These are phyloP conservation scores for Vaccinium corymbosum DNA, from an alignment of 148 eudicot genomes.

Conservation along the genomic window DNA sequence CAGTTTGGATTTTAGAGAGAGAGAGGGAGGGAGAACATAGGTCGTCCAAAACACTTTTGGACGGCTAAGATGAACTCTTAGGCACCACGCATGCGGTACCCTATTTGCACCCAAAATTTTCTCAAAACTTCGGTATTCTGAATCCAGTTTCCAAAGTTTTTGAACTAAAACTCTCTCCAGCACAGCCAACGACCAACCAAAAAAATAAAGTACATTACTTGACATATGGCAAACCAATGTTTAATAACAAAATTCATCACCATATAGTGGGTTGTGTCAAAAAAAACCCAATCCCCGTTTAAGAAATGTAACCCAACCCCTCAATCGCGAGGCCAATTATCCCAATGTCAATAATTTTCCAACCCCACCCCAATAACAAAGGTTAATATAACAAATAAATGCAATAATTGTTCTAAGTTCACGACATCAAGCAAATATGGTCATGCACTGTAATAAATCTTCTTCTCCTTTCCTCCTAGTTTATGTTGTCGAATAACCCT, in stretches of 20 bases:
- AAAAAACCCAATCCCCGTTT: background rate
- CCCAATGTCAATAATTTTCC: background rate
- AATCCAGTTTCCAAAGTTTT: too few relatives aligned
- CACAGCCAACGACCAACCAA: background rate
- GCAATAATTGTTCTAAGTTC: constrained; percentile 20
- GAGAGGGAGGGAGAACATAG: too few relatives aligned
- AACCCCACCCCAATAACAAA: background rate
- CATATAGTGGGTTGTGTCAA: background rate
- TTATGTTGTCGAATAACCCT: background rate
- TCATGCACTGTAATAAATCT: constrained; percentile 5
- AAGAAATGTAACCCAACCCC: background rate
- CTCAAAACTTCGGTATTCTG: too few relatives aligned
- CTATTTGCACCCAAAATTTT: too few relatives aligned
- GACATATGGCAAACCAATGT: background rate
- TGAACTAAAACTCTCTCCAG: background rate
- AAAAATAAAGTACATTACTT: background rate
- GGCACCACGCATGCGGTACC: too few relatives aligned
- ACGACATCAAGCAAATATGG: constrained; percentile 14
- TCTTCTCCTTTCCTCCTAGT: background rate
- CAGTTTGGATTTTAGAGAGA: too few relatives aligned
- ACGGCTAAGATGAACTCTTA: too few relatives aligned
- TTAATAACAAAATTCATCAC: background rate
- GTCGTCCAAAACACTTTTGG: too few relatives aligned
- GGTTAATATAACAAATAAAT: constrained; percentile 25
- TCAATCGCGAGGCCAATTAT: background rate